Base-by-base conservation (phyloP, 768 basidiomycete species). In the Phylloporus sp. region DNA sequence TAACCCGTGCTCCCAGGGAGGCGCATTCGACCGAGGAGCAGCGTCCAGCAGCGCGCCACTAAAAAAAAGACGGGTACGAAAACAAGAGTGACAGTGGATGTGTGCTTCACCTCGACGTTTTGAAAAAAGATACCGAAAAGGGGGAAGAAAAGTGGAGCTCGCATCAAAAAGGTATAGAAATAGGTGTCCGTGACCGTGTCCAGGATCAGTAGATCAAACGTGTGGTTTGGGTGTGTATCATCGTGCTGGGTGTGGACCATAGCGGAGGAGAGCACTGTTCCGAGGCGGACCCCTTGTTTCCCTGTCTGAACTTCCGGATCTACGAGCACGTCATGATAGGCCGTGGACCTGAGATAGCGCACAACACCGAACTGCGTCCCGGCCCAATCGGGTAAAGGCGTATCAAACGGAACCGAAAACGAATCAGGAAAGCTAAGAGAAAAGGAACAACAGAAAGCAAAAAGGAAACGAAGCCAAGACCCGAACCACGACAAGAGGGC, bases 121-220 rank as follows among this genome's bases (percentile, higher is more conserved):
- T 15, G 28, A 41, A 39, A 21, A 45, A 26, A 9, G 31, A 33
- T 15, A 23, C 21, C 33, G n/a, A 35, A 18, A n/a, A 24, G 20
- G 14, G 24, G 15, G 26, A 15, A n/a, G n/a, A n/a, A n/a, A 24
- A 29, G 5, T 22, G 22, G 28, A 13, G 24, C 47, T 38, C 42
- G 55, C 48, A 49, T 41, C 39, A 20, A n/a, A n/a, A n/a, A 42
- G 29, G 13, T 26, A 35, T 43, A 51, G 57, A 51, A 34, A 47
- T 55, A 48, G 14, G 32, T 43, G 31, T 40, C 36, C 42, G 37
- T 7, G 37, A 39, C 40, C 40, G 21, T 34, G 31, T 34, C 37
- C 28, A 55, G 34, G 18, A 47, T 49, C 44, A 49, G 14, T 17
- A 17, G 26, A 50, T 46, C 38, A 53, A n/a, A 22, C 44, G 9